Evolutionary conservation across 1,284 basidiomycete species (phyloP), one percentile per base, ranked within the genome.

Genomic region (Naganishia liquefaciens): DNA sequence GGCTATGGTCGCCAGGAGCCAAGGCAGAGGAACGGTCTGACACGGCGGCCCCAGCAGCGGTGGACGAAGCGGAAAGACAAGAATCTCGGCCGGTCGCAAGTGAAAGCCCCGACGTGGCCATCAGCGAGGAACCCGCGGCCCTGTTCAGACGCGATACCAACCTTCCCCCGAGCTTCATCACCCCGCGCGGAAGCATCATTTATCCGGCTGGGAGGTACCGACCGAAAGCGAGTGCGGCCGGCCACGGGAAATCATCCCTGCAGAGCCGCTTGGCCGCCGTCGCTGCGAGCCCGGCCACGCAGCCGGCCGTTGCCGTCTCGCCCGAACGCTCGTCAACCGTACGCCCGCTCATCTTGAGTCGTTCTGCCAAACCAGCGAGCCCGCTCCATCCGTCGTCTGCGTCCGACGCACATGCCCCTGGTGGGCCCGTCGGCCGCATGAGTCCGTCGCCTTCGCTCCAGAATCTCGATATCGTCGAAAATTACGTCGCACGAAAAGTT

Each of bases 161-260:
- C 33, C 49, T 68, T 3, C 67, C 67, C 6, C 67, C 67, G n/a
- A 65, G 63, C 23, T 68, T 68, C 33, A 68, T 68, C 33, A 65
- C 67, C 2, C 67, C 67, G 2, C 58, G 67, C 9, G 67, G 67
- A 2, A 68, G 67, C 28, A 68, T 68, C 42, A 61, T 68, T 27
- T 68, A 68, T 43, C 67, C 67, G 4, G 63, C 63, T 9, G 67
- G 67, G 13, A 60, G 67, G 33, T 65, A 68, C 44, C 57, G 63
- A 25, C 57, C 55, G 9, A 60, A 62, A 37, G 44, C 52, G 43
- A 37, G n/a, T 19, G 40, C 46, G 5, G 11, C 47, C 9, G 55
- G 44, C 21, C 49, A 51, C 5, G 33, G 21, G 15, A 66, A 61
- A 17, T 33, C 50, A 7, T 62, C 58, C 9, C 28, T 68, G 10